Percentiles rank a stretch among this genome's conserved stretches.
Conservation (phyloP, 2,329 filamentous ascomycete genomes). For the Colletotrichum sp. region DNA sequence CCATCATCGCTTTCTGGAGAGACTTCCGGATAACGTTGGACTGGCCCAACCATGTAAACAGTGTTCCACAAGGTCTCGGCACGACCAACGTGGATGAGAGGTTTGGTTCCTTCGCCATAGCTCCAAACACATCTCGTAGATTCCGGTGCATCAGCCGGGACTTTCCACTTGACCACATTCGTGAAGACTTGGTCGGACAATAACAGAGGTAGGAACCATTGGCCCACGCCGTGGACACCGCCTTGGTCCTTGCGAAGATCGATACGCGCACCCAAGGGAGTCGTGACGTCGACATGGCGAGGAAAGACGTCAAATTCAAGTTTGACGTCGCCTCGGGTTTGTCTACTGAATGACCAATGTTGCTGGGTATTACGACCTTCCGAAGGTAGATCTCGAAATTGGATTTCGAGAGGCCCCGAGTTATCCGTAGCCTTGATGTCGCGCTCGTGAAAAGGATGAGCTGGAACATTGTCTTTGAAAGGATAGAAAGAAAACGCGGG, state of each 20-base stretch:
- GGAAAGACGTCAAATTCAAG: slow-evolving; percentile 19
- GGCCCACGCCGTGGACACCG: slow-evolving; percentile 6
- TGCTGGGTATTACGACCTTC: slow-evolving; percentile 13
- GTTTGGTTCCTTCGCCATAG: slow-evolving; percentile 18
- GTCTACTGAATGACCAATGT: slow-evolving; percentile 17
- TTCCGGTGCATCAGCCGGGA: slow-evolving; percentile 5
- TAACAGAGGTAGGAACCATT: slow-evolving; percentile 21
- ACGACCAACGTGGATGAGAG: slow-evolving; percentile 3
- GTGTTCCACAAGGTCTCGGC: slow-evolving; percentile 7
- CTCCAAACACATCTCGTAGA: slow-evolving; percentile 23
- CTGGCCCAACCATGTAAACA: slow-evolving; percentile 22
- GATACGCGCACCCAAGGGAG: slow-evolving; percentile 17
- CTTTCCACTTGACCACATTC: slow-evolving; percentile 16
- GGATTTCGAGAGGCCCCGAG: background rate
- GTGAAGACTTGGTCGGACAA: slow-evolving; percentile 3
- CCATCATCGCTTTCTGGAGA: background rate
- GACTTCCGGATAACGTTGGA: slow-evolving; percentile 2
- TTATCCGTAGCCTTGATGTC: slow-evolving; percentile 11
- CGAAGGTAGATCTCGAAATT: slow-evolving; percentile 9
- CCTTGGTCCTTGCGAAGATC: slow-evolving; percentile 15
- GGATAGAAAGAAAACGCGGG: background rate
- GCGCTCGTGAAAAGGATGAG: background rate
- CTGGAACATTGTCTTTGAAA: background rate
- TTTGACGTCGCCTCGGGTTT: slow-evolving; percentile 15
- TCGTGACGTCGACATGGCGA: slow-evolving; percentile 8